These are phyloP conservation scores for Apiospora hydei DNA, from an alignment of 2,329 filamentous ascomycete species.

Conservation along the genomic window DNA sequence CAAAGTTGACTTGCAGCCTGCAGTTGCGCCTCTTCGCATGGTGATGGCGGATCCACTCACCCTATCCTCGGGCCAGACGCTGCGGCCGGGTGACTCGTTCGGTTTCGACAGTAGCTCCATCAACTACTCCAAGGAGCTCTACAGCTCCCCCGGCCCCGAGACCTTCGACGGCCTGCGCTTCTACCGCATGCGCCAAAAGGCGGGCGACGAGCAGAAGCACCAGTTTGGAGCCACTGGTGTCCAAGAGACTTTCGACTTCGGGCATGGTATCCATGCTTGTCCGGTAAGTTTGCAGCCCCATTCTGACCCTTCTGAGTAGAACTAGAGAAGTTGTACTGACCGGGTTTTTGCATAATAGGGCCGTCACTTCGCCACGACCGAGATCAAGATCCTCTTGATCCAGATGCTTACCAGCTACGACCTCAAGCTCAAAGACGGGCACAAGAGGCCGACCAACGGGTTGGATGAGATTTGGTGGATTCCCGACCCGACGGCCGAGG, in stretches of 20 bases:
- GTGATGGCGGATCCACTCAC: neutral
- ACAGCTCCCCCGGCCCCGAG: conserved; percentile 3
- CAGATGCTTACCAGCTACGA: neutral
- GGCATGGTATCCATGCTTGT: conserved; percentile 7
- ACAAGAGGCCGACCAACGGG: neutral
- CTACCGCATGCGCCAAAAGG: conserved; percentile 14
- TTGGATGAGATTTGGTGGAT: conserved; percentile 8
- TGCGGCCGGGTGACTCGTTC: neutral
- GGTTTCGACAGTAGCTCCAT: conserved; percentile 6
- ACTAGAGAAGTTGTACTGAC: too few relatives aligned
- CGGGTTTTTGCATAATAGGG: neutral
- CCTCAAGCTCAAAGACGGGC: neutral
- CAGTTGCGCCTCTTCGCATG: conserved; percentile 8
- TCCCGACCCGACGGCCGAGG: neutral
- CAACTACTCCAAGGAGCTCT: neutral
- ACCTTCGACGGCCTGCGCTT: conserved; percentile 5
- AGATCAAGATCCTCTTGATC: conserved; percentile 14
- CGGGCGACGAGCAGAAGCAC: neutral
- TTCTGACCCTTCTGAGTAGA: neutral
- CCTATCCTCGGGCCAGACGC: conserved; percentile 1
- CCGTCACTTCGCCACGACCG: neutral
- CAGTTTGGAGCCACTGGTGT: conserved; percentile 5
- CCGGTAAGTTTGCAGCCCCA: neutral
- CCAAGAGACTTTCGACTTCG: conserved; percentile 8
- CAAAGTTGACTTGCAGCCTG: neutral